Evolutionary conservation across 495 filamentous ascomycete species (phyloP).

Genomic region (Podospora conica): DNA sequence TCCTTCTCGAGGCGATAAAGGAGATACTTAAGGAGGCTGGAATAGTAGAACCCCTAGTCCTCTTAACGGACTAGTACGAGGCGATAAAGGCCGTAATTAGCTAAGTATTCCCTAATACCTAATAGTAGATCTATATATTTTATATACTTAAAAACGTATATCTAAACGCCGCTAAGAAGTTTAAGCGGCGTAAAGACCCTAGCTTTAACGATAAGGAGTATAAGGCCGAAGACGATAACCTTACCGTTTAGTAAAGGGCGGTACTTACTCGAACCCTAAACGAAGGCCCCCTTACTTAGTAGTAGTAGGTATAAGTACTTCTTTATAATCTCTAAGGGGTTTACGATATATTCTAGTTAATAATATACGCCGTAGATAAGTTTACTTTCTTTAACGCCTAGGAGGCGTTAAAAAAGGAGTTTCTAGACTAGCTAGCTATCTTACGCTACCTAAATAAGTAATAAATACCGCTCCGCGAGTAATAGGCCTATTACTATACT

Average conservation of each 20-base stretch:
- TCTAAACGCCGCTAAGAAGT: conserved; percentile 1
- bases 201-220: neutral
- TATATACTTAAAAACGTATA: conserved; percentile 1
- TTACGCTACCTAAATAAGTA: neutral
- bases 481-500: neutral
- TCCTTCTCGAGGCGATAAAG: neutral
- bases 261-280: too few relatives aligned
- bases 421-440: conserved; percentile 1
- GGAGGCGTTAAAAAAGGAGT: too few relatives aligned
- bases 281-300: neutral
- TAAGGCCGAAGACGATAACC: neutral
- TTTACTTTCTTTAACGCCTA: neutral
- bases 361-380: neutral
- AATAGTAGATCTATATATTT: conserved; percentile 3
- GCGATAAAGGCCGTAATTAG: neutral
- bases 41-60: neutral
- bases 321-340: neutral
- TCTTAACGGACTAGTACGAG: neutral
- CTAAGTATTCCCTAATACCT: neutral
- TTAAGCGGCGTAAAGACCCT: neutral
- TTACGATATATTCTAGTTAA: neutral
- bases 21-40: neutral
- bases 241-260: neutral
- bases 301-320: neutral
- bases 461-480: neutral